Conservation (phyloP, 306 rosid genomes). For the Mucuna pruriens region DNA sequence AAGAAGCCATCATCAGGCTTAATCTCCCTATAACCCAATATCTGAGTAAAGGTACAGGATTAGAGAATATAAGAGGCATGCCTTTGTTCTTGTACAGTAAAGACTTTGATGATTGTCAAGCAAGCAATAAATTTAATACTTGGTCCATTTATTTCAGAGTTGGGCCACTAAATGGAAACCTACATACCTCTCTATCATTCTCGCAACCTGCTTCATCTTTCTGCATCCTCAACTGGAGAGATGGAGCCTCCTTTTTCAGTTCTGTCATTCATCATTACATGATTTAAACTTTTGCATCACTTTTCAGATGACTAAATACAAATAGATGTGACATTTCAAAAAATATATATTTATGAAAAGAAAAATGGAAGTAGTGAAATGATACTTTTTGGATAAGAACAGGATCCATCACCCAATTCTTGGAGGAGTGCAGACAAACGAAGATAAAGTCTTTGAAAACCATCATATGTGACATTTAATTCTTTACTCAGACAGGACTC, state of each 20-base stretch:
- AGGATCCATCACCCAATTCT: constrained; percentile 40
- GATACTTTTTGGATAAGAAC: constrained; percentile 57
- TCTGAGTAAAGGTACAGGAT: constrained; percentile 51
- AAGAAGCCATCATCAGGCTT: constrained; percentile 54
- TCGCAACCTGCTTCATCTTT: constrained; percentile 46
- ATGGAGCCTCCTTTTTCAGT: constrained; percentile 46
- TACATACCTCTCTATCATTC: constrained; percentile 57
- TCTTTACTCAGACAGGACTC: constrained; percentile 58
- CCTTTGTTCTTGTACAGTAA: constrained; percentile 21
- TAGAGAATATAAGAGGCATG: constrained; percentile 37
- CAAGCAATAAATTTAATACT: not conserved
- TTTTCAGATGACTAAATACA: constrained; percentile 28
- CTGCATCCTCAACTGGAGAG: constrained; percentile 40
- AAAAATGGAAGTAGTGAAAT: constrained; percentile 40
- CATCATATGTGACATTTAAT: constrained; percentile 49
- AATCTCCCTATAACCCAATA: constrained; percentile 38
- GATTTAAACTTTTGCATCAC: constrained; percentile 30
- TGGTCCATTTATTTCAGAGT: constrained; percentile 11
- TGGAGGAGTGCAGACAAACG: constrained; percentile 51
- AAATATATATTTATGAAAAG: constrained; percentile 3
- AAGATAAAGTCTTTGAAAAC: constrained; percentile 53
- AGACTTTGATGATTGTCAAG: not conserved
- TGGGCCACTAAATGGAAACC: constrained; percentile 13
- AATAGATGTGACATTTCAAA: constrained; percentile 14
- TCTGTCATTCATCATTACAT: constrained; percentile 59